Conservation (phyloP, 2,329 filamentous ascomycete species). For the Stagonosporopsis tanaceti region DNA sequence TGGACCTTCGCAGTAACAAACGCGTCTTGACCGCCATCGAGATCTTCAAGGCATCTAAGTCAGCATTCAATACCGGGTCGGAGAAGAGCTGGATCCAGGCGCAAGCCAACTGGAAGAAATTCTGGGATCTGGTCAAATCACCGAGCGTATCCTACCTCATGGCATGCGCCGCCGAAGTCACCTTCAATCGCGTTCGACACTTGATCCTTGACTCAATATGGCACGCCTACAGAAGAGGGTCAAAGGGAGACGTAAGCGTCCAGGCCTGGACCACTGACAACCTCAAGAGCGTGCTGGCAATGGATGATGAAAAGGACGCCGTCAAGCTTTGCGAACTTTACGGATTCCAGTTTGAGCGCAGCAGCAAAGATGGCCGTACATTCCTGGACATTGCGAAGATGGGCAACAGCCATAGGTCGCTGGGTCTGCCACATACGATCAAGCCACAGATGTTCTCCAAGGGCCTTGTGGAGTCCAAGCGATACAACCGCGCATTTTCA, state of each 20-base stretch:
- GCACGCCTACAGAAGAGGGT: slow-evolving; percentile 62
- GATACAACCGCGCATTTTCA: slow-evolving; percentile 62
- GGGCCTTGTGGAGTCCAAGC: slow-evolving; percentile 65
- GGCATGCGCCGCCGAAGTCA: slow-evolving; percentile 70
- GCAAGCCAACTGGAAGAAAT: slow-evolving; percentile 65
- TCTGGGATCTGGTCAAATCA: slow-evolving; percentile 66
- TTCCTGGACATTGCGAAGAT: slow-evolving; percentile 64
- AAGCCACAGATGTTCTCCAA: slow-evolving; percentile 63
- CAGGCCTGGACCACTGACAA: slow-evolving; percentile 65
- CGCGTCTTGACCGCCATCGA: slow-evolving; percentile 65
- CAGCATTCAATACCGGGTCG: slow-evolving; percentile 60
- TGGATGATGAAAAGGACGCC: slow-evolving; percentile 64
- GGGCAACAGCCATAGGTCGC: slow-evolving; percentile 32
- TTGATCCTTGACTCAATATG: slow-evolving; percentile 64
- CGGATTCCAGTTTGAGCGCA: slow-evolving; percentile 59
- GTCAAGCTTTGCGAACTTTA: slow-evolving; percentile 63
- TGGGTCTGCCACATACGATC: slow-evolving; percentile 35
- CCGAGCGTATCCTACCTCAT: slow-evolving; percentile 66
- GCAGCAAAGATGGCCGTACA: slow-evolving; percentile 54
- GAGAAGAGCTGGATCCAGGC: slow-evolving; percentile 62
- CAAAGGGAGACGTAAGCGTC: slow-evolving; percentile 54
- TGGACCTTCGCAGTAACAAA: slow-evolving; percentile 58
- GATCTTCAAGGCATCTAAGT: slow-evolving; percentile 64
- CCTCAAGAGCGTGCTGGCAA: slow-evolving; percentile 60
- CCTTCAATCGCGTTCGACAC: slow-evolving; percentile 66